Percentiles rank a stretch among this genome's conserved stretches.
Evolutionary conservation across 2,329 filamentous ascomycete genomes (phyloP).

Genomic region (Cyphellophora europaea): DNA sequence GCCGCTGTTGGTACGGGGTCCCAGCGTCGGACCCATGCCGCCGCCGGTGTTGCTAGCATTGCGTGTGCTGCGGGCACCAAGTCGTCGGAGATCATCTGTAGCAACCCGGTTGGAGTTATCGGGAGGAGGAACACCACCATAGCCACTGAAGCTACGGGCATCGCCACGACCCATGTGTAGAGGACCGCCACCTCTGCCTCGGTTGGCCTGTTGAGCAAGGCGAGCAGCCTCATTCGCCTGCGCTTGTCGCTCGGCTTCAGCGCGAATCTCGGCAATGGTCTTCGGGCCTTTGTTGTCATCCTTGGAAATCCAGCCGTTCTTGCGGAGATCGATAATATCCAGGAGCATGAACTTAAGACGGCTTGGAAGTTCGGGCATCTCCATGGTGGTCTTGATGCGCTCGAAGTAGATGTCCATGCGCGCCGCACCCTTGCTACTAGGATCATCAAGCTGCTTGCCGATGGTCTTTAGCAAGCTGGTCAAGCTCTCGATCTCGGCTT

Average conservation of each 20-base stretch:
- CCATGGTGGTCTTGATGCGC: constrained; percentile 73
- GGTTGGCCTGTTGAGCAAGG: constrained; percentile 36
- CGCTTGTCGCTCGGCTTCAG: constrained; percentile 65
- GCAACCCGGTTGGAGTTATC: constrained; percentile 71
- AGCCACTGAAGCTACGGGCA: constrained; percentile 70
- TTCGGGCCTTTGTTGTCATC: constrained; percentile 90
- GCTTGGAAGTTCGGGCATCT: constrained; percentile 71
- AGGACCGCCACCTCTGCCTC: constrained; percentile 61
- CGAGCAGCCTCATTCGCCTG: constrained; percentile 68
- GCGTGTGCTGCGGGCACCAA: constrained; percentile 58
- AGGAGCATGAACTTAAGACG: constrained; percentile 94
- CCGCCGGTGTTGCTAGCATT: constrained; percentile 49
- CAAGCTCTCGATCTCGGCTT: constrained; percentile 92
- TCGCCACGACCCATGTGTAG: constrained; percentile 73
- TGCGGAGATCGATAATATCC: constrained; percentile 82
- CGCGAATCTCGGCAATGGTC: constrained; percentile 87
- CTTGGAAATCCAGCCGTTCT: constrained; percentile 71
- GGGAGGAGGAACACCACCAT: constrained; percentile 59
- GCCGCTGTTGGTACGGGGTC: constrained; percentile 83
- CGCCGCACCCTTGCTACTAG: constrained; percentile 62
- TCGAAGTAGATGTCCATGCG: constrained; percentile 93
- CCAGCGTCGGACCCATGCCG: constrained; percentile 75
- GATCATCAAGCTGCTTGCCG: constrained; percentile 73
- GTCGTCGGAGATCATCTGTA: constrained; percentile 81
- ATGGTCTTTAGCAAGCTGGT: constrained; percentile 88